Conservation (phyloP, 768 basidiomycete genomes). For the Phaeotremella skinneri region DNA sequence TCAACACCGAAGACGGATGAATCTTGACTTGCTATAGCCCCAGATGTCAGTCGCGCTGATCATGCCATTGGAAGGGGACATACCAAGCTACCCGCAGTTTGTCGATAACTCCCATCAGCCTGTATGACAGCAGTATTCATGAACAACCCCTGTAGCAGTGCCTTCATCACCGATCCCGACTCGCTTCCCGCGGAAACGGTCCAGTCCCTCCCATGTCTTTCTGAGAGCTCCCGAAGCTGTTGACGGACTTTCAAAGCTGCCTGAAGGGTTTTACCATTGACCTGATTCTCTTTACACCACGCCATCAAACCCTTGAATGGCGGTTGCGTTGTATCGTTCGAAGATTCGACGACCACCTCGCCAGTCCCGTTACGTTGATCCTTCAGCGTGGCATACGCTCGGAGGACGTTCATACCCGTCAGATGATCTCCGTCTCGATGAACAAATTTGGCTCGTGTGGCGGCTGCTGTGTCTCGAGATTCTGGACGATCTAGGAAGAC, state of each 20-base stretch:
- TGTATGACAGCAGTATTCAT: constrained; percentile 81
- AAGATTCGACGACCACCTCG: constrained; percentile 47
- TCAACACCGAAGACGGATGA: constrained; percentile 80
- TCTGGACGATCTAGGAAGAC: constrained; percentile 69
- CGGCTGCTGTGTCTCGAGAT: constrained; percentile 67
- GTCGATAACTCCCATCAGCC: constrained; percentile 73
- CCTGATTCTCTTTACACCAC: constrained; percentile 81
- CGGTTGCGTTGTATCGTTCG: too few relatives aligned
- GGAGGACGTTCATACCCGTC: constrained; percentile 79
- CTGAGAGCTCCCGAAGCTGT: constrained; percentile 70
- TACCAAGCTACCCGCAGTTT: constrained; percentile 60
- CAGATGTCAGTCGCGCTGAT: not conserved
- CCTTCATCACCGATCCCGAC: constrained; percentile 67
- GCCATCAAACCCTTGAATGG: not conserved
- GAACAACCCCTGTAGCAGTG: constrained; percentile 71
- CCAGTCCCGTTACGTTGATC: not conserved
- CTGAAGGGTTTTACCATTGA: constrained; percentile 75
- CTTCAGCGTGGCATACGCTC: constrained; percentile 66
- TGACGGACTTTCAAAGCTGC: constrained; percentile 76
- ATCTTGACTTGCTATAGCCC: constrained; percentile 67
- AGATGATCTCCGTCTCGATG: constrained; percentile 88
- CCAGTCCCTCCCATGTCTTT: constrained; percentile 62
- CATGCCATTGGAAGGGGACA: constrained; percentile 11
- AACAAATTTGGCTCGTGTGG: constrained; percentile 69
- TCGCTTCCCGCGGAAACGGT: constrained; percentile 62